These are phyloP conservation scores for Leccinum uliginosum DNA, from an alignment of 768 basidiomycete genomes.

Conservation along the genomic window DNA sequence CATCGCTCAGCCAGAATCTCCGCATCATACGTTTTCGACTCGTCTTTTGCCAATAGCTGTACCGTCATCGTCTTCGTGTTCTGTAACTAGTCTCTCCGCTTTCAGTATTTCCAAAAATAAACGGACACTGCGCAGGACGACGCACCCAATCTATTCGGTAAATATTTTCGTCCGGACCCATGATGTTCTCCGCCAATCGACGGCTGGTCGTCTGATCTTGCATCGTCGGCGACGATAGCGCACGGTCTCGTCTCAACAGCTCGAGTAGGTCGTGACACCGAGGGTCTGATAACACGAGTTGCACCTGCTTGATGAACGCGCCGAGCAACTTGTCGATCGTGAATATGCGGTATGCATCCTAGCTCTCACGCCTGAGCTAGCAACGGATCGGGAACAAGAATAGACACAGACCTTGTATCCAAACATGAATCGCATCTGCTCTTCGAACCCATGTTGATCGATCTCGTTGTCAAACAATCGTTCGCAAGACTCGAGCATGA, in stretches of 20 bases:
- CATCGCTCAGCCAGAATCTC: constrained; percentile 74
- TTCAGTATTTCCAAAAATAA: background rate
- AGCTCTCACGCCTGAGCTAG: constrained; percentile 1
- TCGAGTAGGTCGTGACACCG: constrained; percentile 74
- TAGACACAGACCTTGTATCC: constrained; percentile 58
- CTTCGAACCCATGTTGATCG: constrained; percentile 84
- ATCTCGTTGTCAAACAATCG: constrained; percentile 89
- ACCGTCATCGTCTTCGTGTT: constrained; percentile 64
- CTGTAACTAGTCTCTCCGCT: constrained; percentile 44
- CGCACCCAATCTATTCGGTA: constrained; percentile 80
- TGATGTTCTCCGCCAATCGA: constrained; percentile 60
- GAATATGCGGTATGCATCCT: constrained; percentile 86
- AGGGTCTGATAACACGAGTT: constrained; percentile 60
- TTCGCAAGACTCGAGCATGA: constrained; percentile 84
- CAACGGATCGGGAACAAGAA: background rate
- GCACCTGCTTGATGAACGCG: constrained; percentile 86
- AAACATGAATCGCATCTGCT: constrained; percentile 84
- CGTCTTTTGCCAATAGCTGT: constrained; percentile 77
- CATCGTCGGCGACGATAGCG: constrained; percentile 51
- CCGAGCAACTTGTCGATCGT: constrained; percentile 92
- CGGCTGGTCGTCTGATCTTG: constrained; percentile 71
- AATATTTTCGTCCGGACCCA: constrained; percentile 74
- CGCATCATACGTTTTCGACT: constrained; percentile 68
- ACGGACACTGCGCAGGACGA: background rate
- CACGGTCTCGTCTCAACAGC: constrained; percentile 63